A percentile compares a stretch with the other conserved stretches of the same genome.
Conservation (phyloP, 2,329 filamentous ascomycete species). For the Penicillium vulpinum region DNA sequence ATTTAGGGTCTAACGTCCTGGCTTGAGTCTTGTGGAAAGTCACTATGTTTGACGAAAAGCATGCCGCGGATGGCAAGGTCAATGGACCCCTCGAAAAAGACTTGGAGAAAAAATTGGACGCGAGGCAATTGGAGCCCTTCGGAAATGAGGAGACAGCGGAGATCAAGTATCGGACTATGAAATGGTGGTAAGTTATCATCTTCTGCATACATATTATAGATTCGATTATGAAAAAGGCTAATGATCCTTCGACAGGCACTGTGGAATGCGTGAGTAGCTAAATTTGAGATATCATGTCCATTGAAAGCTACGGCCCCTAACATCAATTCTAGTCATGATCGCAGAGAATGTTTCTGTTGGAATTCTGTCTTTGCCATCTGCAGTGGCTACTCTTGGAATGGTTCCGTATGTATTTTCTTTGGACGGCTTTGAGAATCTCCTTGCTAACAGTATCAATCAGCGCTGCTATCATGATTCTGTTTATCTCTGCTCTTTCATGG, state of each 20-base stretch:
- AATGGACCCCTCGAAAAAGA: slow-evolving; percentile 16
- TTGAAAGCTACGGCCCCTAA: slow-evolving; percentile 6
- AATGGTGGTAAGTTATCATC: slow-evolving; percentile 39
- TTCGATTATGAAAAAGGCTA: slow-evolving; percentile 5
- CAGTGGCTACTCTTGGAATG: slow-evolving; percentile 56
- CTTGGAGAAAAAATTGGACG: slow-evolving; percentile 17
- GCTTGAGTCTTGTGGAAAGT: neutral
- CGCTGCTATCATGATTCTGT: slow-evolving; percentile 55
- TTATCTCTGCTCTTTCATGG: slow-evolving; percentile 56
- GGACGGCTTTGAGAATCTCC: neutral
- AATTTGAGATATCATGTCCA: neutral
- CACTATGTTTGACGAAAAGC: slow-evolving; percentile 21
- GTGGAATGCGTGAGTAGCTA: slow-evolving; percentile 36
- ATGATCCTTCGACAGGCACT: slow-evolving; percentile 29
- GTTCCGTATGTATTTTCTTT: slow-evolving; percentile 44
- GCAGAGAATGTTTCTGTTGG: slow-evolving; percentile 61
- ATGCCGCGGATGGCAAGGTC: slow-evolving; percentile 13
- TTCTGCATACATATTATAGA: neutral
- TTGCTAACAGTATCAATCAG: slow-evolving; percentile 21
- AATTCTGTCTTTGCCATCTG: slow-evolving; percentile 57
- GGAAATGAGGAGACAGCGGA: slow-evolving; percentile 41
- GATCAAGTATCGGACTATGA: slow-evolving; percentile 53
- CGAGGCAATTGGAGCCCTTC: slow-evolving; percentile 36
- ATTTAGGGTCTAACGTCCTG: neutral
- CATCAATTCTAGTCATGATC: slow-evolving; percentile 52